phyloP scores from a whole-genome alignment of 305 asterid species.

The Nicotiana rustica region DNA sequence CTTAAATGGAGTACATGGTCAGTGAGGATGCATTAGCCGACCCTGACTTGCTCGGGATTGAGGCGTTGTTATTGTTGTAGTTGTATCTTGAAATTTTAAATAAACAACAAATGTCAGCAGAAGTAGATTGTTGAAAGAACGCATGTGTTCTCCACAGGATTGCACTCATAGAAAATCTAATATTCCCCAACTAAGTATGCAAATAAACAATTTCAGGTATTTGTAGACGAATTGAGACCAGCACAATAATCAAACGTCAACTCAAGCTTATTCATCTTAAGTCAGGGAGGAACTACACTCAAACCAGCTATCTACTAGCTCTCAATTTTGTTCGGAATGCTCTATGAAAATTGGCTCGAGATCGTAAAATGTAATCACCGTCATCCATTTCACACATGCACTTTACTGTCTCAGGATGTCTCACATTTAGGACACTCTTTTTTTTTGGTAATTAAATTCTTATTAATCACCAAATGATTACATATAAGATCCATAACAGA shows the following conservation, averaged over 20 bases:
- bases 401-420: not conserved
- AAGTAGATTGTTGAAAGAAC: not conserved
- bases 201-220: not conserved
- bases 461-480: too few species aligned
- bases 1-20: not conserved
- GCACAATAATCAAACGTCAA: slow-evolving; percentile 25
- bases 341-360: not conserved
- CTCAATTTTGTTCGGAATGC: not conserved
- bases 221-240: not conserved
- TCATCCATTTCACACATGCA: not conserved
- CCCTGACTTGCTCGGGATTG: not conserved
- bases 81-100: slow-evolving; percentile 17
- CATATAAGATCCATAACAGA: too few species aligned
- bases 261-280: not conserved
- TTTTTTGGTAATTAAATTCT: too few species aligned
- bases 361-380: not conserved
- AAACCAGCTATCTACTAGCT: not conserved
- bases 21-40: not conserved
- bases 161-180: not conserved
- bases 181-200: not conserved
- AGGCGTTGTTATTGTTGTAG: not conserved
- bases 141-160: slow-evolving; percentile 9
- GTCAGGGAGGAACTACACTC: not conserved
- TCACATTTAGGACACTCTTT: slow-evolving; percentile 1
- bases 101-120: slow-evolving; percentile 17